phyloP scores from a whole-genome alignment of 495 filamentous ascomycete species.

The Aspergillus carlsbadensis region DNA sequence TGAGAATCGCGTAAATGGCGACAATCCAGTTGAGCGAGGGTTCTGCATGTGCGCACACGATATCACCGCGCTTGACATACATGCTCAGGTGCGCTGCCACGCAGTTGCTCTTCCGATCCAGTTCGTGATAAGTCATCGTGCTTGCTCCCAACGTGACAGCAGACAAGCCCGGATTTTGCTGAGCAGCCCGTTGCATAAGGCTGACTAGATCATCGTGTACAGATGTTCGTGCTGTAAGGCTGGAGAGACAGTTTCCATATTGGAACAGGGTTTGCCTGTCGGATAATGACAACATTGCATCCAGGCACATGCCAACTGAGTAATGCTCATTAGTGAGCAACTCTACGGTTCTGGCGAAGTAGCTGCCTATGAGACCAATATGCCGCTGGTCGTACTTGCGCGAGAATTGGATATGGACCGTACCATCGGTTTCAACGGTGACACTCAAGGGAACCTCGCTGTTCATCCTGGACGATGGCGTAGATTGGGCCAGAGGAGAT shows the following conservation, averaged over 20 bases:
- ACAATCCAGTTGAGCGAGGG: slow-evolving; percentile 39
- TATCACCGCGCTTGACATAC: slow-evolving; percentile 18
- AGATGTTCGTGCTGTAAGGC: not conserved
- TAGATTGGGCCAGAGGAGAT: too few species aligned
- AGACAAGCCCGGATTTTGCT: not conserved
- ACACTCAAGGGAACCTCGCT: not conserved
- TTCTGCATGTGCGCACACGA: slow-evolving; percentile 34
- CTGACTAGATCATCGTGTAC: slow-evolving; percentile 22
- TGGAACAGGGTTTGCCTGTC: not conserved
- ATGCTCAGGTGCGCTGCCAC: not conserved
- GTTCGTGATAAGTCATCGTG: slow-evolving; percentile 19
- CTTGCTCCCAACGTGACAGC: slow-evolving; percentile 11
- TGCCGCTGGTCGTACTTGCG: not conserved
- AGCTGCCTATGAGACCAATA: too few species aligned
- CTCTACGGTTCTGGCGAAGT: not conserved
- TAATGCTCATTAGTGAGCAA: not conserved
- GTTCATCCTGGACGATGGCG: not conserved
- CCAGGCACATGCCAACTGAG: not conserved
- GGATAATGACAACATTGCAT: not conserved
- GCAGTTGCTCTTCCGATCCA: slow-evolving; percentile 5
- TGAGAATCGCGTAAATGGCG: slow-evolving; percentile 31
- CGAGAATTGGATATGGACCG: not conserved
- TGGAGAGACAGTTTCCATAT: slow-evolving; percentile 1
- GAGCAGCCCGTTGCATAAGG: slow-evolving; percentile 13
- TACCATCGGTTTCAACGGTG: not conserved